Evolutionary conservation across 2,329 filamentous ascomycete genomes (phyloP), one percentile per base, ranked within the genome.

Genomic region (Pseudogymnoascus verrucosus): DNA sequence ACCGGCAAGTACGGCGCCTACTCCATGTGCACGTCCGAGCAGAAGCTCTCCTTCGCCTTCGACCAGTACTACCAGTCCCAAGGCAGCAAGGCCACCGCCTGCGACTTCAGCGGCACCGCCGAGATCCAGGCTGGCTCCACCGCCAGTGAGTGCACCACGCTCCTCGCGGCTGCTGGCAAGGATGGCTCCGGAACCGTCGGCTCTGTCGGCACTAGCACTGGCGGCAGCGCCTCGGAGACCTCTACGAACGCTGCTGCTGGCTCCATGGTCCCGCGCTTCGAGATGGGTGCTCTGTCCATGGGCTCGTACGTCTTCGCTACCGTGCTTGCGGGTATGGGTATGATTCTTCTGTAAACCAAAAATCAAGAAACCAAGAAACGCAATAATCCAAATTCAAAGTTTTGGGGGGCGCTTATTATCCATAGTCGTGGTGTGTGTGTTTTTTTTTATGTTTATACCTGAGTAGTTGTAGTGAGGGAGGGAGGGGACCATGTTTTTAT

Each of bases 1-100:
- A 82, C 80, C 19, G 90, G 89, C 71, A 78, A 82, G 66, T 95
- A 90, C 75, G 90, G 90, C 69, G 84, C 89, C 59, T 91, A 90
- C 80, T 84, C 85, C 76, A 91, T 91, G 86, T 96, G 90, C 80
- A 80, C 81, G 69, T 72, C 84, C 70, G 80, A 82, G 69, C 81
- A 90, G 76, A 84, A 92, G 81, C 84, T 96, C 42, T 84, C 84
- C 64, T 92, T 84, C 74, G 88, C 86, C 60, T 83, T 93, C 68
- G 85, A 93, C 78, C 77, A 84, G 69, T 93, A 93, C 81, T 90
- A 89, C 79, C 73, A 80, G 69, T 76, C 75, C 68, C 80, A 87
- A 71, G 78, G 81, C 69, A 79, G 79, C 66, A 76, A 77, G 60
- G 73, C 78, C 26, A 77, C 77, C 63, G 87, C 90, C 34, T 96